Conservation (phyloP, 75 land plant genomes). For the Larix kaempferi region DNA sequence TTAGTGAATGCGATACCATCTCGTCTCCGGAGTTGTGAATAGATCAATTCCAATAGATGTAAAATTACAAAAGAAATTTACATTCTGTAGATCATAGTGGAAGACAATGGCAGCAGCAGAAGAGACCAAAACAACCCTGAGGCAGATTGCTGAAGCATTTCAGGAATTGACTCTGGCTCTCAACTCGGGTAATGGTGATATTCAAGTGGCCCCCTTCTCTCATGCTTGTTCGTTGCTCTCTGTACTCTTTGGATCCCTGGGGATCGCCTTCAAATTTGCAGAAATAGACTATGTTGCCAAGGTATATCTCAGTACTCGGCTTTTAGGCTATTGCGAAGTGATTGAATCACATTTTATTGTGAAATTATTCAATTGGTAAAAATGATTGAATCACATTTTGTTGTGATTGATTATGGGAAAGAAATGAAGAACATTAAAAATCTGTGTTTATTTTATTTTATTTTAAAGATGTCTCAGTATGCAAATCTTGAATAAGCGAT, state of each 20-base stretch:
- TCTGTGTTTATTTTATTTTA: too few species aligned
- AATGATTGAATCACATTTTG: not conserved
- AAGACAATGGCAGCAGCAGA: constrained; percentile 8
- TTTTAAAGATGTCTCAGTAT: too few species aligned
- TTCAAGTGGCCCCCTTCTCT: constrained; percentile 64
- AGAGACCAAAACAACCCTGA: constrained; percentile 35
- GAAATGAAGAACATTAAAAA: too few species aligned
- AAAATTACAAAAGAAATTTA: too few species aligned
- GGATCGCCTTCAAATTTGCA: constrained; percentile 96
- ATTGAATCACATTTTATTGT: not conserved
- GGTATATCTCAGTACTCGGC: constrained; percentile 18
- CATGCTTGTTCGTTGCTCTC: constrained; percentile 79
- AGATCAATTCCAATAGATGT: too few species aligned
- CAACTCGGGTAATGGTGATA: constrained; percentile 19
- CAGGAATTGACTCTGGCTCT: constrained; percentile 36
- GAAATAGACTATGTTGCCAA: constrained; percentile 92
- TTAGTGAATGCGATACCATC: too few species aligned
- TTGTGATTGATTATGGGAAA: too few species aligned
- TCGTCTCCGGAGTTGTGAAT: too few species aligned
- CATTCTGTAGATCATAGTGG: not conserved
- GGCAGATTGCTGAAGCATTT: constrained; percentile 57
- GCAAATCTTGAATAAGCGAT: too few species aligned
- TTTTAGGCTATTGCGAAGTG: not conserved
- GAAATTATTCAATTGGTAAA: not conserved
- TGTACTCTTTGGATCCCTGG: constrained; percentile 78